Evolutionary conservation across 176 grass and related monocot genomes (phyloP), one percentile per base, ranked within the genome.

Genomic region (Zea luxurians): DNA sequence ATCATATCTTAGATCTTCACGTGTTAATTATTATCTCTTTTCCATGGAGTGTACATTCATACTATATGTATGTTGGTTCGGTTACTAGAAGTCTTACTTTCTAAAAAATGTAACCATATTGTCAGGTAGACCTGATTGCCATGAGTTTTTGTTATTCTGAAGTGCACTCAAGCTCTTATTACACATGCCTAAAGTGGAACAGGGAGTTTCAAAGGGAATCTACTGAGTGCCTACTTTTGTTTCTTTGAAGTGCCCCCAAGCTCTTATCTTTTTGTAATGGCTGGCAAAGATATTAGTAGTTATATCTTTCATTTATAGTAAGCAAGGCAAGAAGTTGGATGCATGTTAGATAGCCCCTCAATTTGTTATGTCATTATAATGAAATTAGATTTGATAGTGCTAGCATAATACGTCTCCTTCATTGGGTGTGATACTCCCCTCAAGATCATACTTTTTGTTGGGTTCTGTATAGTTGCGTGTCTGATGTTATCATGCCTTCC

Each of bases 291-390:
- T 73, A 85, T 20, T 34, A 10, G 41, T 66, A 35, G 15, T 11
- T 44, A 36, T 78, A 49, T 82, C 1, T 80, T 77, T 48, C 66
- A 46, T 80, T 36, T 40, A 43, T 53, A 70, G 64, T 48, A 52
- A 64, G 36, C 59, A 82, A 64, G 46, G 20, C 55, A 81, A 71
- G 21, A 71, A 20, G 61, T 40, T 10, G 5, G 44, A 62, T 62
- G 57, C 38, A 27, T 49, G 16, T 62, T 68, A 8, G 27, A n/a
- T 64, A 52, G 48, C 61, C 66, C 38, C 50, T 76, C 20, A 36
- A 35, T 66, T 54, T 49, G 44, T 50, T 55, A 43, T 10, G 17
- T 66, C 21, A 5, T 84, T 84, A 5, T 57, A 64, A 47, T 65
- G 46, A 71, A 57, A 55, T 10, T 20, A 42, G 4, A 15, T 81